A percentile compares a stretch with the other conserved stretches of the same genome.
These are phyloP conservation scores for Inonotus obliquus DNA, from an alignment of 1,284 basidiomycete species.

Conservation along the genomic window DNA sequence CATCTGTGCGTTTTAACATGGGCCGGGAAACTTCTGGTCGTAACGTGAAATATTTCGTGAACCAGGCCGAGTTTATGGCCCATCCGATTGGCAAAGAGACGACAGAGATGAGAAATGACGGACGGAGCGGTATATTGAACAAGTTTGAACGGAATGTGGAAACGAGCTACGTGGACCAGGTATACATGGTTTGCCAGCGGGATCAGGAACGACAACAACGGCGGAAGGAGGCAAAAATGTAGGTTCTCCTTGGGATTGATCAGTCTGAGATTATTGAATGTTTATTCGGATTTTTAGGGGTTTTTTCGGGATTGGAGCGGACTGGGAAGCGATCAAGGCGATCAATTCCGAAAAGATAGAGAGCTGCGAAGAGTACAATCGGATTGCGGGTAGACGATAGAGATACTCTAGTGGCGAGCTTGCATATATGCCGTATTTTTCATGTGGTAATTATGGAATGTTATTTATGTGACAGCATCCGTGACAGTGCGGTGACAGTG, in stretches of 20 bases:
- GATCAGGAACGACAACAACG: slow-evolving; percentile 60
- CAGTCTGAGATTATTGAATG: too few relatives aligned
- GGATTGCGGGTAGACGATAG: slow-evolving; percentile 38
- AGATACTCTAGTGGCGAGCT: background rate
- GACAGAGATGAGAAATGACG: slow-evolving; percentile 38
- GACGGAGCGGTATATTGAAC: slow-evolving; percentile 33
- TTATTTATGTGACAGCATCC: background rate
- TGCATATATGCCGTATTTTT: background rate
- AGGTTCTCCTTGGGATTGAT: background rate
- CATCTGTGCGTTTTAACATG: slow-evolving; percentile 52
- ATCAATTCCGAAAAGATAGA: slow-evolving; percentile 63
- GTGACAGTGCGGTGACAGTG: background rate
- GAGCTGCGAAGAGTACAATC: slow-evolving; percentile 72
- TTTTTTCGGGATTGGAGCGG: slow-evolving; percentile 83
- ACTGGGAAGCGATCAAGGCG: slow-evolving; percentile 77
- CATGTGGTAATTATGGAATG: background rate
- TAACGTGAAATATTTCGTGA: slow-evolving; percentile 84
- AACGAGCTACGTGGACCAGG: slow-evolving; percentile 60
- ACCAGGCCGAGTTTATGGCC: slow-evolving; percentile 68
- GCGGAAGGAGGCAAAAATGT: slow-evolving; percentile 64
- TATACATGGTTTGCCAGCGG: slow-evolving; percentile 67
- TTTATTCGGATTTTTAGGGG: too few relatives aligned
- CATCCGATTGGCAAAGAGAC: slow-evolving; percentile 79
- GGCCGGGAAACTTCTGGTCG: slow-evolving; percentile 65
- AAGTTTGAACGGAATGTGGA: slow-evolving; percentile 71